A percentile compares a stretch with the other conserved stretches of the same genome.
Evolutionary conservation across 1,284 basidiomycete genomes (phyloP).

Genomic region (Rhodotorula sp.): DNA sequence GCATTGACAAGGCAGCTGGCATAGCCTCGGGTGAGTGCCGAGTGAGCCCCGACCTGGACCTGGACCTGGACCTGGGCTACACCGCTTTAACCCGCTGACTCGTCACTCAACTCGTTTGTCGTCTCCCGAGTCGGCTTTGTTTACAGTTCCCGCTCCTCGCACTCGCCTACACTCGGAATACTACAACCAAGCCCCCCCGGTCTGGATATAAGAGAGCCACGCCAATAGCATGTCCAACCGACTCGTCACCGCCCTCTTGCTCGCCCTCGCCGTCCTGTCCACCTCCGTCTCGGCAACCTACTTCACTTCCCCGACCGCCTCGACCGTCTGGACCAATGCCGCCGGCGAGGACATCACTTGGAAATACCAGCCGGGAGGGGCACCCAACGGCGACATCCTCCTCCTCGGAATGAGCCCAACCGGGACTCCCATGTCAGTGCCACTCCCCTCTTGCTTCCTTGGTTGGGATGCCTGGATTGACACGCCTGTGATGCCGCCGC

Average conservation of each 20-base stretch:
- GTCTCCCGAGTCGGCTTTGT: too few relatives aligned
- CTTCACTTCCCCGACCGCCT: conserved; percentile 30
- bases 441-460: not conserved
- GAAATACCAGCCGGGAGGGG: conserved; percentile 32
- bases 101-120: too few relatives aligned
- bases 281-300: conserved; percentile 26
- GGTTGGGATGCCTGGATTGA: not conserved
- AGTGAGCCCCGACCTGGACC: too few relatives aligned
- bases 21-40: too few relatives aligned
- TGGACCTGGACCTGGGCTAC: too few relatives aligned
- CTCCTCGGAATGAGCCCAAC: conserved; percentile 4
- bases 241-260: not conserved
- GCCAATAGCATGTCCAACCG: too few relatives aligned
- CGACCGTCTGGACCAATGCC: conserved; percentile 19
- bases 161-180: too few relatives aligned
- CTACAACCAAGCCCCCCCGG: too few relatives aligned
- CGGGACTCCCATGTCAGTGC: conserved; percentile 4
- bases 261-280: conserved; percentile 6
- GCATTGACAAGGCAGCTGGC: too few relatives aligned
- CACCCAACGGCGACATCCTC: conserved; percentile 27
- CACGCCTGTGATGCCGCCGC: not conserved
- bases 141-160: too few relatives aligned
- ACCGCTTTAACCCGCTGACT: too few relatives aligned
- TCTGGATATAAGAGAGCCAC: too few relatives aligned
- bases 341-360: conserved; percentile 31